Evolutionary conservation across 2,329 filamentous ascomycete genomes (phyloP), one percentile per base, ranked within the genome.

Genomic region (Metarhizium album): DNA sequence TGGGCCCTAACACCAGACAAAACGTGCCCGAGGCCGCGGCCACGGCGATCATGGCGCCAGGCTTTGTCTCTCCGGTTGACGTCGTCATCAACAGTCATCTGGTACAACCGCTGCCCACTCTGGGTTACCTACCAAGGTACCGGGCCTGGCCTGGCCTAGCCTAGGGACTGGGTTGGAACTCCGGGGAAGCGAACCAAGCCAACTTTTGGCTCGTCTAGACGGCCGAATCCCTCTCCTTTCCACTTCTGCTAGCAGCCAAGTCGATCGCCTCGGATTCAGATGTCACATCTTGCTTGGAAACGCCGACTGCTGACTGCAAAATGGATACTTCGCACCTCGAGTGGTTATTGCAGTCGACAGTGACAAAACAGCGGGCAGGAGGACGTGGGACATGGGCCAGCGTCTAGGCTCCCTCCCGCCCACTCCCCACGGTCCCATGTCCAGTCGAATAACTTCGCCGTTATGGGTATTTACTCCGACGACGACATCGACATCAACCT

Each of bases 1-100:
- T 45, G 52, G 52, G 49, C 33, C 52, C 43, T 51, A 49, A 51
- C 40, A 37, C 24, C 49, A 45, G 42, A 40, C 46, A 49, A 46
- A 48, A 51, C 46, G 46, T 47, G 52, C 52, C 52, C 48, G 24
- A 46, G 27, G 42, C 23, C 45, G 47, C 43, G 38, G 40, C 40
- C 45, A 31, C 46, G 33, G 31, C 29, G 46, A 51, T 40, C 24
- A 43, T 37, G 49, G 38, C 46, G 27, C 45, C 35, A 43, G n/a
- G 13, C 37, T 40, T 16, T 22, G 37, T 20, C 18, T 40, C 18
- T 22, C n/a, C 35, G 27, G 24, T 43, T 8, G 38, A 43, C 45
- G 37, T 38, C 38, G 13, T 51, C 45, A 13, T 23, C 24, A 27
- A 37, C 43, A 16, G 27, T 29, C 27, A 2, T 29, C n/a, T n/a